Conservation (phyloP, 1,284 basidiomycete genomes). For the Boletus hoseneyae region DNA sequence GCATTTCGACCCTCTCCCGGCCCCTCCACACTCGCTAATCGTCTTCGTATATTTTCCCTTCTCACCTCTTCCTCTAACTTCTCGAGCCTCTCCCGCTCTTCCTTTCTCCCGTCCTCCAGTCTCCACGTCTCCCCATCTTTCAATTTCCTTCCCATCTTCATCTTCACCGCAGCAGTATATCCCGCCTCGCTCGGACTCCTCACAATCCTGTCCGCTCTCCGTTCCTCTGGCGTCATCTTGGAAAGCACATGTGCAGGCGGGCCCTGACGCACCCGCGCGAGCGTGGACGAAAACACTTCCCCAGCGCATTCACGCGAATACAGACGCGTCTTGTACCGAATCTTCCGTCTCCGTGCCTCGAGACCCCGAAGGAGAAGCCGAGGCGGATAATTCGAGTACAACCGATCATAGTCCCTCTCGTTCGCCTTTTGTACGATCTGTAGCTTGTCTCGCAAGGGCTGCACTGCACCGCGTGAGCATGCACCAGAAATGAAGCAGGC, state of each 20-base stretch:
- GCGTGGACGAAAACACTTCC: slow-evolving; percentile 48
- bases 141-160: slow-evolving; percentile 47
- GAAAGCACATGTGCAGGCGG: slow-evolving; percentile 60
- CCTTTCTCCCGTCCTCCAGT: slow-evolving; percentile 41
- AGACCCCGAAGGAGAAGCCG: slow-evolving; percentile 48
- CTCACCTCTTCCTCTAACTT: slow-evolving; percentile 36
- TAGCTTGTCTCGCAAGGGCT: slow-evolving; percentile 23
- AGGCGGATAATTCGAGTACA: slow-evolving; percentile 41
- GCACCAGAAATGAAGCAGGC: background rate
- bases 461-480: slow-evolving; percentile 20
- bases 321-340: slow-evolving; percentile 60
- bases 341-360: slow-evolving; percentile 54
- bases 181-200: slow-evolving; percentile 59
- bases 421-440: slow-evolving; percentile 33
- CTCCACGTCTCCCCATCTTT: slow-evolving; percentile 43
- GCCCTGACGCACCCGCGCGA: slow-evolving; percentile 45
- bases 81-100: slow-evolving; percentile 37
- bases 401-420: slow-evolving; percentile 40
- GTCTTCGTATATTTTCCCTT: slow-evolving; percentile 35
- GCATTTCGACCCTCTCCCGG: background rate
- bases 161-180: slow-evolving; percentile 45
- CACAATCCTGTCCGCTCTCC: slow-evolving; percentile 45
- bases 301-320: slow-evolving; percentile 57
- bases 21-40: background rate
- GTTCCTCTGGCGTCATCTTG: slow-evolving; percentile 48